Base-by-base conservation (phyloP, 192 early-diverging fungal genomes). In the Chytriomyces hyalinus region DNA sequence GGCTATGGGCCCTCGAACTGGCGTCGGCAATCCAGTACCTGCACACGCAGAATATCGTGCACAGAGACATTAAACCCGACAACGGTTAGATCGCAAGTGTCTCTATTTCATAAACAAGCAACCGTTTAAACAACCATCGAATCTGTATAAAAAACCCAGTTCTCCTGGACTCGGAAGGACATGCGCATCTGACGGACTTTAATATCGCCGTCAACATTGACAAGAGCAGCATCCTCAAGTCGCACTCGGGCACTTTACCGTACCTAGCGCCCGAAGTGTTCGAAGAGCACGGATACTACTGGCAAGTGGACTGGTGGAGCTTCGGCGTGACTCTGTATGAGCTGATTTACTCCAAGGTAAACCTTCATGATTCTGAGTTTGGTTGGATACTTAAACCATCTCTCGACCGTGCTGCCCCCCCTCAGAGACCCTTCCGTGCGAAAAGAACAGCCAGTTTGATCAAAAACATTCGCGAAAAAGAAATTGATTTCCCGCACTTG, bases 31-130 rank as follows among this genome's bases (percentile, higher is more conserved):
- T 97, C 24, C 80, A 85, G 62, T 94, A 97, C 80, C 83, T 98
- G 43, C 97, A 98, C 76, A 84, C 83, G 44, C 88, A 92, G 63
- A 83, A 83, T 17, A 94, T 97, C n/a, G 92, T 97, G 13, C 97
- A 98, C 82, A 82, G 94, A 65, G 97, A 98, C 80, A 87, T 98
- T 68, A 98, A 97, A 83, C 97, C 97, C 0, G 94, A 97, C 77
- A 97, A 98, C 79, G 78, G 87, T 53, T 59, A 8, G 48, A 36
- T 36, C 36, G 36, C 36, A 36, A 36, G 36, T 36, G 3, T 36
- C 22, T 8, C 45, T 43, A 28, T 10, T 74, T 43, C 5, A 10
- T 7, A 20, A 43, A 15, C 45, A 36, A 17, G 0, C 63, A 13
- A 13, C 24, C 24, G n/a, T 73, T 17, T 28, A 17, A 64, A 44